These are phyloP conservation scores for Cladosporium halotolerans DNA, from an alignment of 2,329 filamentous ascomycete genomes.

Conservation along the genomic window DNA sequence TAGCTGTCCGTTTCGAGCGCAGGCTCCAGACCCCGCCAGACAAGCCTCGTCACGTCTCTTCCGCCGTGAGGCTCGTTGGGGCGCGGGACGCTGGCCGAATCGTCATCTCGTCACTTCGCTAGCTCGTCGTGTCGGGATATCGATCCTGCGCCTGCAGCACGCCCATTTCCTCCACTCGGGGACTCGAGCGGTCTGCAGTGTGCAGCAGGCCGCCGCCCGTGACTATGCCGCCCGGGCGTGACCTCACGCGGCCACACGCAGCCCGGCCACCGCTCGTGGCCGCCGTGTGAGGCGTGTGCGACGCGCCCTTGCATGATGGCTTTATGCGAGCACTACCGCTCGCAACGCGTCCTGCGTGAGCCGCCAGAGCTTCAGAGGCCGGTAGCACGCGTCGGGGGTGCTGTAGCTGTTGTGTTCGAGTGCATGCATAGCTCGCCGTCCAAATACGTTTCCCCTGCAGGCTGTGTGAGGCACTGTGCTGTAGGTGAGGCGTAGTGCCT, in stretches of 20 bases:
- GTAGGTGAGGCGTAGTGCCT: no score
- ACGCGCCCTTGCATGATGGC: slow-evolving; percentile 18
- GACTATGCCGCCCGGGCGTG: background rate
- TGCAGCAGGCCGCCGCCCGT: background rate
- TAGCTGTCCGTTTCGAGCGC: background rate
- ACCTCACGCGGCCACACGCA: background rate
- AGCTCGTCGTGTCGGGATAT: no score
- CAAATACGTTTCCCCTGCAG: background rate
- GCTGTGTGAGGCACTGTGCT: background rate
- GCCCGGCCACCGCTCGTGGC: slow-evolving; percentile 19
- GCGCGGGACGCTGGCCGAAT: background rate
- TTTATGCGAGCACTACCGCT: slow-evolving; percentile 21
- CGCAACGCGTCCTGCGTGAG: slow-evolving; percentile 9
- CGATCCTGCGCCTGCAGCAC: no score
- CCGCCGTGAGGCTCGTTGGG: slow-evolving; percentile 8
- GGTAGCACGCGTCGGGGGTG: slow-evolving; percentile 1
- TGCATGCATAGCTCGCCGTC: slow-evolving; percentile 14
- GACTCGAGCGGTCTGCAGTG: slow-evolving; percentile 6
- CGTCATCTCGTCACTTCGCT: background rate
- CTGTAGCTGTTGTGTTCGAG: slow-evolving; percentile 19
- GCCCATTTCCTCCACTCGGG: no score
- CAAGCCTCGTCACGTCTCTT: slow-evolving; percentile 1
- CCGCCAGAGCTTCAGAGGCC: background rate
- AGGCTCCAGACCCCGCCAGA: background rate
- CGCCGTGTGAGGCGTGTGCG: slow-evolving; percentile 12